Base-by-base conservation (phyloP, 768 basidiomycete species). In the Agrocybe praecox region DNA sequence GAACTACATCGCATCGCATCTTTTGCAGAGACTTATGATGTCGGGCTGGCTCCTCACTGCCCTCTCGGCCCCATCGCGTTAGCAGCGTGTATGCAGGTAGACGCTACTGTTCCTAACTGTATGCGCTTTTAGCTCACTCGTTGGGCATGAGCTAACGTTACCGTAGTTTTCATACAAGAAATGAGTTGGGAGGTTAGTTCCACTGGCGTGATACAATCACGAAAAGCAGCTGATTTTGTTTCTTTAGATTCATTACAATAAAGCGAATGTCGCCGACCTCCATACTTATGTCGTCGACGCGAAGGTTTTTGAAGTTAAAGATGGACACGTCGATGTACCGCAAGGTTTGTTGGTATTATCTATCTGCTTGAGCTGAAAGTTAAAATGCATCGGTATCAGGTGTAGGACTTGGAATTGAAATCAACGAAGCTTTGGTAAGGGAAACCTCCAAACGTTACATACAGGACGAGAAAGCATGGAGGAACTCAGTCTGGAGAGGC, bases 1-100 rank as follows among this genome's bases (percentile, higher is more conserved):
- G 85, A 88, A 65, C 69, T 84, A 6, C 77, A 81, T 43, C 76
- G 82, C 43, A 84, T 88, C 19, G 84, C 86, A 6, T 72, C 76
- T 21, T 71, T 87, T 61, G 80, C 81, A 1, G 85, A 88, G 67
- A 84, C 81, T 3, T 90, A 89, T 65, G 90, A 90, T 59, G 83
- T 90, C 51, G 88, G 82, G 11, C 66, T 87, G 50, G 89, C 87
- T 0, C 88, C 89, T 5, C 88, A 90, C 64, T 89, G 87, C 69
- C 88, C 89, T 2, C 64, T 88, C 1, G 87, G 87, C 0, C 89
- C 88, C 0, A 82, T 91, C 26, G 86, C 88, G 0, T 77, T 90
- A 21, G 89, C 88, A 6, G 87, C 88, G 19, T 86, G 84, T 63
- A 80, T 89, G 43, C 85, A 89, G 52, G 78, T 90, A 2, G 87